Conservation (phyloP, 2,329 filamentous ascomycete genomes). For the Hymenoscyphus scutula region DNA sequence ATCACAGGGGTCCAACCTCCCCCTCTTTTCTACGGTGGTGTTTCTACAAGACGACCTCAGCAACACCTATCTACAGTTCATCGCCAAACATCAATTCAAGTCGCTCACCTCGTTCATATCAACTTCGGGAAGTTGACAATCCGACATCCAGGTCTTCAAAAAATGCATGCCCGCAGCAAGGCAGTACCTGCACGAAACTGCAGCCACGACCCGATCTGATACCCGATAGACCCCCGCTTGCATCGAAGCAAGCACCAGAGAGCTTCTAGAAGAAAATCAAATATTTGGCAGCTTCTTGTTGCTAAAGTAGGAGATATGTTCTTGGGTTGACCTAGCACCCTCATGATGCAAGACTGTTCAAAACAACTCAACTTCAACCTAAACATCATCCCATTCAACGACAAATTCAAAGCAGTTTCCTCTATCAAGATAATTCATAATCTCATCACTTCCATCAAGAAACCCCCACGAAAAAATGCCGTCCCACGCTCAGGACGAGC, state of each 20-base stretch:
- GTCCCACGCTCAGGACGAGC: neutral
- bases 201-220: neutral
- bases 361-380: neutral
- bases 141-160: neutral
- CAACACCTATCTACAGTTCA: neutral
- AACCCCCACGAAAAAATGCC: neutral
- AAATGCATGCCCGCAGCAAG: neutral
- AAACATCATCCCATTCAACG: too few relatives aligned
- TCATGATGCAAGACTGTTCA: neutral
- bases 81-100: neutral
- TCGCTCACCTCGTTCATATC: neutral
- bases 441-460: neutral
- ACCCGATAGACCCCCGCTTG: neutral
- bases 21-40: neutral
- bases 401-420: too few relatives aligned
- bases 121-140: neutral
- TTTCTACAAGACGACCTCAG: too few relatives aligned
- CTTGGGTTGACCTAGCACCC: neutral
- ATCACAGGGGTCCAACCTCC: neutral
- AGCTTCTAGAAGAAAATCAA: neutral
- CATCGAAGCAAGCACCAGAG: neutral
- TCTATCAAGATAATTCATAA: too few relatives aligned
- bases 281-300: too few relatives aligned
- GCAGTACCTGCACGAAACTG: conserved; percentile 1
- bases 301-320: neutral